phyloP scores from a whole-genome alignment of 208 protist species.

The Herpetomonas tarakana region DNA sequence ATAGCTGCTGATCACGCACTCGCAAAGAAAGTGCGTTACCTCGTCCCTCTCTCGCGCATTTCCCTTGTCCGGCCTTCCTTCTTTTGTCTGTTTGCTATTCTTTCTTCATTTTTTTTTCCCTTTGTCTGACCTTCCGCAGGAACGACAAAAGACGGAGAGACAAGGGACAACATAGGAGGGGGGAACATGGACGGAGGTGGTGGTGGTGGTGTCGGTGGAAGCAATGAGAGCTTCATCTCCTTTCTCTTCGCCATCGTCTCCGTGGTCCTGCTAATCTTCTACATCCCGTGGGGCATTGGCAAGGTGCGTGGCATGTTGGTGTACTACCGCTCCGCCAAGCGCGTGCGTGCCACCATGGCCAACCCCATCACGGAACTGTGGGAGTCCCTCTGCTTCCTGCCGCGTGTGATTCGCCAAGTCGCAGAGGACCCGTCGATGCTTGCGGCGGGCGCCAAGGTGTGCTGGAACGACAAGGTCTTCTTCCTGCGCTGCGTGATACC shows the following conservation, averaged over 20 bases:
- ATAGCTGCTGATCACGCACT: too few relatives aligned
- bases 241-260: conserved; percentile 87
- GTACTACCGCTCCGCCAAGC: conserved; percentile 62
- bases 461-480: conserved; percentile 68
- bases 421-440: conserved; percentile 48
- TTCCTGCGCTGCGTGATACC: conserved; percentile 80
- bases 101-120: too few relatives aligned
- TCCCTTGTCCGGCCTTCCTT: too few relatives aligned
- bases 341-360: conserved; percentile 29
- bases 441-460: conserved; percentile 60
- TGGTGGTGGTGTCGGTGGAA: conserved; percentile 65
- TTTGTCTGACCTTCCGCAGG: too few relatives aligned
- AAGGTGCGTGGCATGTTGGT: conserved; percentile 41
- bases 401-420: conserved; percentile 35
- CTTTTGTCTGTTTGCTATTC: too few relatives aligned
- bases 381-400: conserved; percentile 67
- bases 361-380: conserved; percentile 63
- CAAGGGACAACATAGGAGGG: not conserved
- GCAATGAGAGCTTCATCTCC: conserved; percentile 87
- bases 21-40: too few relatives aligned
- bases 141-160: too few relatives aligned
- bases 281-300: conserved; percentile 84
- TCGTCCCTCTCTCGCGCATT: too few relatives aligned
- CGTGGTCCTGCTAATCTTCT: conserved; percentile 78
- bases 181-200: too few relatives aligned